Base-by-base conservation (phyloP, 2,329 filamentous ascomycete genomes). In the Dactylellina drechsleri region DNA sequence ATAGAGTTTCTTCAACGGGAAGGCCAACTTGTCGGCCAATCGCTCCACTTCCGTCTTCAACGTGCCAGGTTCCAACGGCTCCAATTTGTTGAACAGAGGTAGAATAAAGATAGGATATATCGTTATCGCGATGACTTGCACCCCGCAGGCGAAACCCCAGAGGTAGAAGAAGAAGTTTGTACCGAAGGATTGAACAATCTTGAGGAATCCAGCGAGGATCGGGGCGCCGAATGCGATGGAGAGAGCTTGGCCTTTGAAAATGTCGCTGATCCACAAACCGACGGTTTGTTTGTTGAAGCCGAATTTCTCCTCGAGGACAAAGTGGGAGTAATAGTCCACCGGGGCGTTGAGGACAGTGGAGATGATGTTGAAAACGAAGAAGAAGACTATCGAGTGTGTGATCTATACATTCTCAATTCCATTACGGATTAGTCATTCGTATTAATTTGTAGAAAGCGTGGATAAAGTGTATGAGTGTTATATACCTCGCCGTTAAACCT, bases 241-340 rank as follows among this genome's bases (percentile, higher is more conserved):
- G 72, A 99, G 87, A 79, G 92, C 86, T 82, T 97, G 93, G 36
- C 90, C 89, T 86, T 99, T 99, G 84, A 98, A 82, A 84, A 97
- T 89, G 82, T 99, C 95, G 79, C 88, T 91, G 62, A 97, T 81
- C 86, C 94, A 99, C 31, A 98, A 86, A 82, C 89, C 89, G 66
- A 92, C 85, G 0, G 95, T 98, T 86, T 97, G 93, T 85, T 99
- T 99, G 84, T 99, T 99, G 88, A 99, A 99, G 58, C 95, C 95
- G 80, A 96, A 99, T 81, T 92, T 91, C 84, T 97, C 93, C 83
- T 99, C 95, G 66, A 99, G 86, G 56, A 98, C 92, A 81, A 99
- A 99, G 12, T 92, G 95, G 84, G 93, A 90, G 85, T 98, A 99
- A 82, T 97, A 89, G 66, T 89, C 91, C 74, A 89, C 87, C 2